Percentiles rank a stretch among this genome's conserved stretches.
phyloP scores from a whole-genome alignment of 306 rosid genomes.

The Cucumis cinereus region DNA sequence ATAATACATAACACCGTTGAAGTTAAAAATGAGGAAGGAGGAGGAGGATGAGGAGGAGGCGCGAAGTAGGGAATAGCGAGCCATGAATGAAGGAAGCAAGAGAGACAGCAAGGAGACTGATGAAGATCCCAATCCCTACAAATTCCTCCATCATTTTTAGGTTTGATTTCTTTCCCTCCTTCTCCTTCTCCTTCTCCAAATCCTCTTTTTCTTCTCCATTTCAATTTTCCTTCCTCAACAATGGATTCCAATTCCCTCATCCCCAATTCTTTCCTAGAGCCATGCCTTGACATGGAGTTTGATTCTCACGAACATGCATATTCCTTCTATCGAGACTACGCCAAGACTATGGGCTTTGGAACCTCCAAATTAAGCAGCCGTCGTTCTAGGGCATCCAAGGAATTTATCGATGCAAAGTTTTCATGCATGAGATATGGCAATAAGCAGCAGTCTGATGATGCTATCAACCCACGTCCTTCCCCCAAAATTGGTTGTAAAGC shows the following conservation, averaged over 20 bases:
- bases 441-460: conserved; percentile 18
- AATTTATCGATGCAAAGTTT: conserved; percentile 15
- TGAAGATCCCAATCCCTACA: no score
- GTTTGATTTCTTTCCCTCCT: not conserved
- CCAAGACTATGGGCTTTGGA: conserved; percentile 9
- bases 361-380: conserved; percentile 18
- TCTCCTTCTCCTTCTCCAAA: not conserved
- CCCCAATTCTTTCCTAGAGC: not conserved
- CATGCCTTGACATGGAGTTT: conserved; percentile 10
- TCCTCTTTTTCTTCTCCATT: not conserved
- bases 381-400: conserved; percentile 16
- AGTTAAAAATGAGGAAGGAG: no score
- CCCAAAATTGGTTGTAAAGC: conserved; percentile 18
- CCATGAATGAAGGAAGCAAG: not conserved
- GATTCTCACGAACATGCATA: conserved; percentile 15
- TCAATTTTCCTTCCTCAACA: conserved; percentile 8
- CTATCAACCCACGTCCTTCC: conserved; percentile 14
- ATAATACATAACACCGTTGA: no score
- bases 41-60: no score
- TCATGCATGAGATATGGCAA: conserved; percentile 13
- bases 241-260: conserved; percentile 8
- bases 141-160: not conserved
- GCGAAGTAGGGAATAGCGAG: no score
- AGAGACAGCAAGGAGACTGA: no score
- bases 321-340: conserved; percentile 11